These are phyloP conservation scores for Aspergillus clavatus DNA, from an alignment of 2,329 filamentous ascomycete species.

Conservation along the genomic window DNA sequence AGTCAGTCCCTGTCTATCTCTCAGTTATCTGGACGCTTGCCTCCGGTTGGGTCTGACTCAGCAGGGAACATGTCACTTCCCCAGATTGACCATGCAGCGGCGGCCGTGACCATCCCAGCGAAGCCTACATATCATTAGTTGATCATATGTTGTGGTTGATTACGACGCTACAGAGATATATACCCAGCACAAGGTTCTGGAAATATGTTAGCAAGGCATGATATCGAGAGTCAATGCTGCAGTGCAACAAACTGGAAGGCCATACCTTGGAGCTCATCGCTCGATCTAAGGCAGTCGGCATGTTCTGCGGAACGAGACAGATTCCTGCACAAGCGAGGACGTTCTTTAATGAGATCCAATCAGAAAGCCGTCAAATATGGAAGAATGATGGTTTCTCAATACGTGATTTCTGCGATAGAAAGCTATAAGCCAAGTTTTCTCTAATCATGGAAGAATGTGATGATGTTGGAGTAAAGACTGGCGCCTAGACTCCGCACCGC, in stretches of 20 bases:
- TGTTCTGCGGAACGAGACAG: conserved; percentile 34
- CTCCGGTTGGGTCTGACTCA: conserved; percentile 69
- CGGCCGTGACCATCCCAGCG: conserved; percentile 73
- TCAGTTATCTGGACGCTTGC: conserved; percentile 46
- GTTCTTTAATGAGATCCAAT: too few species aligned
- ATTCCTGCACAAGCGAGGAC: too few species aligned
- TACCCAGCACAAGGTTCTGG: conserved; percentile 68
- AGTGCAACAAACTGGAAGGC: not conserved
- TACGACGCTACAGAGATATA: conserved; percentile 5
- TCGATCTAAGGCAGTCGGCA: conserved; percentile 66
- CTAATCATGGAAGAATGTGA: not conserved
- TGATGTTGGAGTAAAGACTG: too few species aligned
- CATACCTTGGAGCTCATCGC: conserved; percentile 65
- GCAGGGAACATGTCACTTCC: conserved; percentile 78
- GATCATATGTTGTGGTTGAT: conserved; percentile 8
- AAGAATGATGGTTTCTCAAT: not conserved
- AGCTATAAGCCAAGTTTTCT: not conserved
- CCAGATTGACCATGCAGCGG: conserved; percentile 79
- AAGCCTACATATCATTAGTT: conserved; percentile 57
- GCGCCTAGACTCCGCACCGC: conserved; percentile 11
- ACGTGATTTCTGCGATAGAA: too few species aligned
- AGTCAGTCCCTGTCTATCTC: not conserved
- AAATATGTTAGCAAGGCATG: conserved; percentile 8
- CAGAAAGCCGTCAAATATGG: too few species aligned
- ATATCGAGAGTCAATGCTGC: not conserved